phyloP scores from a whole-genome alignment of 257 asterid species.

The Ligustrum vulgare region DNA sequence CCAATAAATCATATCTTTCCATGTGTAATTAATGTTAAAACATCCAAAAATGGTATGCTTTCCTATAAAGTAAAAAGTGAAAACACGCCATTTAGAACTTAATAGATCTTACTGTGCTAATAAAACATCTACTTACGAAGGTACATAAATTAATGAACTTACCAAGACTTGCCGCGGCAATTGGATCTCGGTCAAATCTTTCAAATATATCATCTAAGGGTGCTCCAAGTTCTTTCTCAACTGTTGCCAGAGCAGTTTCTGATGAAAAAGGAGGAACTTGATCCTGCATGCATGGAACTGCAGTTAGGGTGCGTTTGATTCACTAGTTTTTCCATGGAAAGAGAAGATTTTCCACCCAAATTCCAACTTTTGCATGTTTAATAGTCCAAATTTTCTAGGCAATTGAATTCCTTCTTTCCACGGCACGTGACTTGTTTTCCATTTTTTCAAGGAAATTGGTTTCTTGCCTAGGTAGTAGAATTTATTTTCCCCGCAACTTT shows the following conservation, averaged over 20 bases:
- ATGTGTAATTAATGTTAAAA: neutral
- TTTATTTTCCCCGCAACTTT: too few relatives aligned
- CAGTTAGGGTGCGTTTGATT: too few relatives aligned
- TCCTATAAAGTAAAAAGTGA: neutral
- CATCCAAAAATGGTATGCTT: neutral
- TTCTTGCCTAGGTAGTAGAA: too few relatives aligned
- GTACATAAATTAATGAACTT: slow-evolving; percentile 19
- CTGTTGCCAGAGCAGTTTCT: slow-evolving; percentile 69
- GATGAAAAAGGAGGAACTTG: slow-evolving; percentile 98
- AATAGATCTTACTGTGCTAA: neutral
- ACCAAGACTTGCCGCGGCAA: slow-evolving; percentile 99
- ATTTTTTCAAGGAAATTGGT: too few relatives aligned
- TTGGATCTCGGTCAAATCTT: slow-evolving; percentile 79
- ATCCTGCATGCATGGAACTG: slow-evolving; percentile 44
- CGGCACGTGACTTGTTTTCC: too few relatives aligned
- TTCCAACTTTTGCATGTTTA: too few relatives aligned
- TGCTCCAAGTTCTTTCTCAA: slow-evolving; percentile 82
- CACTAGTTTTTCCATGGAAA: too few relatives aligned
- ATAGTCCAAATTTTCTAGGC: too few relatives aligned
- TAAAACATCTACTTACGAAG: too few relatives aligned
- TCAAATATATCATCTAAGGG: slow-evolving; percentile 59
- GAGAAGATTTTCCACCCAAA: too few relatives aligned
- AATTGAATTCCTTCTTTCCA: too few relatives aligned
- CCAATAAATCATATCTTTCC: slow-evolving; percentile 1
- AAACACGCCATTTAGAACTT: neutral